A percentile compares a stretch with the other conserved stretches of the same genome.
These are phyloP conservation scores for Rutstroemia sp. DNA, from an alignment of 2,329 filamentous ascomycete species.

Conservation along the genomic window DNA sequence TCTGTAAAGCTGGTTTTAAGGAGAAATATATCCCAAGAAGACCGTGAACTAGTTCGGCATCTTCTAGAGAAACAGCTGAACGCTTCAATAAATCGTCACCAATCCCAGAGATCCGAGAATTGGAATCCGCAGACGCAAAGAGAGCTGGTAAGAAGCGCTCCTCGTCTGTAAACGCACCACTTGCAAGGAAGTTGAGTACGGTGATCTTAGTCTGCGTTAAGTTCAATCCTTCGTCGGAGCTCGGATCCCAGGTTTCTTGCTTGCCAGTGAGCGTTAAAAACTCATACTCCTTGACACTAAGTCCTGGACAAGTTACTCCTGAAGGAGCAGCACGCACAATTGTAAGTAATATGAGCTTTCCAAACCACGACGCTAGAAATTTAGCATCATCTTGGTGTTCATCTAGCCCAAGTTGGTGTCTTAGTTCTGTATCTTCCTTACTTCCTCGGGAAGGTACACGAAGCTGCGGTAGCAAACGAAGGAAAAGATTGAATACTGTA, in stretches of 20 bases:
- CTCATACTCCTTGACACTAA: constrained; percentile 57
- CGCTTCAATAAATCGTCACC: constrained; percentile 86
- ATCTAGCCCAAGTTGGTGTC: constrained; percentile 57
- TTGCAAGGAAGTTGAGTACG: constrained; percentile 66
- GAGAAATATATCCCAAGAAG: constrained; percentile 69
- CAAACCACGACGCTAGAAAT: constrained; percentile 69
- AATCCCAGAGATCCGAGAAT: constrained; percentile 73
- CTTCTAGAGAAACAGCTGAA: constrained; percentile 66
- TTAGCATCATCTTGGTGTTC: constrained; percentile 56
- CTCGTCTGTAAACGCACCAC: constrained; percentile 74
- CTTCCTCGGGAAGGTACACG: constrained; percentile 69
- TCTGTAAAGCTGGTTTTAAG: constrained; percentile 66
- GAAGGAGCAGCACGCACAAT: constrained; percentile 33
- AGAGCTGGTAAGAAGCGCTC: constrained; percentile 80
- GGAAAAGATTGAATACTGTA: constrained; percentile 73
- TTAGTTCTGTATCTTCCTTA: constrained; percentile 66
- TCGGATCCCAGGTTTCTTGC: constrained; percentile 60
- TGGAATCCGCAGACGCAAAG: constrained; percentile 74
- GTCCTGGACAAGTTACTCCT: constrained; percentile 40
- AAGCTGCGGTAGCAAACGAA: constrained; percentile 67
- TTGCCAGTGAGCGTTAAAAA: constrained; percentile 63
- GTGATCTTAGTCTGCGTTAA: constrained; percentile 63
- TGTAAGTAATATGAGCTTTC: constrained; percentile 67
- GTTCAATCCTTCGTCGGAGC: constrained; percentile 52
- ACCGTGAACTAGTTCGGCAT: constrained; percentile 50